Evolutionary conservation across 768 basidiomycete species (phyloP).

Genomic region (Galerina sulciceps): DNA sequence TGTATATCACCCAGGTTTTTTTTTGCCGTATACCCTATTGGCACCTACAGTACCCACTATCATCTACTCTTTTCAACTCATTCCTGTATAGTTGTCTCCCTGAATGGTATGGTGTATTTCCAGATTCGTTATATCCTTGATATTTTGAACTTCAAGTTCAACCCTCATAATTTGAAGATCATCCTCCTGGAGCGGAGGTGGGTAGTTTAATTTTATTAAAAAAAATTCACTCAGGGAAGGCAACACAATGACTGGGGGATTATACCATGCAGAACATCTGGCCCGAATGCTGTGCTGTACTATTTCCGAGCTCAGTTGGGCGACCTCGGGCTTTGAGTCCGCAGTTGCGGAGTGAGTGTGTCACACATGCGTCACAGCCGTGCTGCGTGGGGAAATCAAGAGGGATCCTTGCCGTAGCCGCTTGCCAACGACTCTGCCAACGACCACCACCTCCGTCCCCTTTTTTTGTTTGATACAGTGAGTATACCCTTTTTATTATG

Average conservation of each 20-base stretch:
- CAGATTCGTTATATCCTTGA: too few species aligned
- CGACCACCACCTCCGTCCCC: constrained; percentile 25
- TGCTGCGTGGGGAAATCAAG: constrained; percentile 30
- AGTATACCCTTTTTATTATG: constrained; percentile 13
- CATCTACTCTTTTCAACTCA: background rate
- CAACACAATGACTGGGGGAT: too few species aligned
- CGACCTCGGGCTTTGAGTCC: too few species aligned
- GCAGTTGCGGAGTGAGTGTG: constrained; percentile 20
- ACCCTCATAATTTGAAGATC: too few species aligned
- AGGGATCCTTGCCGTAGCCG: constrained; percentile 14
- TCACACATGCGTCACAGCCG: constrained; percentile 27
- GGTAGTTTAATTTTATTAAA: too few species aligned
- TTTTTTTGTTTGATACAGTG: constrained; percentile 46
- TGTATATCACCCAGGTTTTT: constrained; percentile 12
- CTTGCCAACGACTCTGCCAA: constrained; percentile 30
- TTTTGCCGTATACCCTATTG: constrained; percentile 11
- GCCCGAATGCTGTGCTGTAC: too few species aligned
- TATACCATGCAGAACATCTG: too few species aligned
- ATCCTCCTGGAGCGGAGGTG: too few species aligned
- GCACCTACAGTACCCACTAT: background rate
- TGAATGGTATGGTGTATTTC: background rate
- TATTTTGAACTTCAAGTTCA: too few species aligned
- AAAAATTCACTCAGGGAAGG: too few species aligned
- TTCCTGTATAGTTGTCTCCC: background rate
- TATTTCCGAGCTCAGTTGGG: too few species aligned